Conservation (phyloP, 352 stramenopile species). For the Pythium monospermum region DNA sequence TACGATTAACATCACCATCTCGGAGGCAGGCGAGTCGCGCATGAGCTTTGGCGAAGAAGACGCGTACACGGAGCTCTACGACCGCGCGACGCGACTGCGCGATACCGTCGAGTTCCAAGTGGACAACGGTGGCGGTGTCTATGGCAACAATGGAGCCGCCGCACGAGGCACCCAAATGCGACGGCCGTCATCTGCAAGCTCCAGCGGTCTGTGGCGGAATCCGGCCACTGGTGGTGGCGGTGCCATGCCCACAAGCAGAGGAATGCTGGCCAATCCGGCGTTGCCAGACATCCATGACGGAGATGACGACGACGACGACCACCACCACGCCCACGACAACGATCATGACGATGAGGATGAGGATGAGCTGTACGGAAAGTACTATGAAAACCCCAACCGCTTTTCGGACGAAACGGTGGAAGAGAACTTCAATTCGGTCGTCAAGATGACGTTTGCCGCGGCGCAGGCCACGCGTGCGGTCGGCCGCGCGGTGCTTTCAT, state of each 20-base stretch:
- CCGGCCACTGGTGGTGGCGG: not conserved
- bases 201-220: not conserved
- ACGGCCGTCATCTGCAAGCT: not conserved
- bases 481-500: conserved; percentile 52
- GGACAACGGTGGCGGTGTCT: no score
- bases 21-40: conserved; percentile 41
- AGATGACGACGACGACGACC: not conserved
- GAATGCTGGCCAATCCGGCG: no score
- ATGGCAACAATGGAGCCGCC: not conserved
- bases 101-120: conserved; percentile 29
- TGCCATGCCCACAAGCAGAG: not conserved
- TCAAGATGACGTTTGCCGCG: conserved; percentile 61
- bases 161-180: not conserved
- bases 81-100: conserved; percentile 48
- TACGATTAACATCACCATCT: conserved; percentile 64
- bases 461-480: conserved; percentile 47
- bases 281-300: not conserved
- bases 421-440: conserved; percentile 53
- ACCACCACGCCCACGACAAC: not conserved
- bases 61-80: conserved; percentile 47
- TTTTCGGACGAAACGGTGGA: conserved; percentile 17
- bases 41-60: conserved; percentile 31
- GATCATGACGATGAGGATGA: conserved; percentile 3
- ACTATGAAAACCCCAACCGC: no score
- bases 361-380: conserved; percentile 6